Evolutionary conservation across 139 green algal species (phyloP), one percentile per base, ranked within the genome.

Genomic region (Chlorella ohadii): DNA sequence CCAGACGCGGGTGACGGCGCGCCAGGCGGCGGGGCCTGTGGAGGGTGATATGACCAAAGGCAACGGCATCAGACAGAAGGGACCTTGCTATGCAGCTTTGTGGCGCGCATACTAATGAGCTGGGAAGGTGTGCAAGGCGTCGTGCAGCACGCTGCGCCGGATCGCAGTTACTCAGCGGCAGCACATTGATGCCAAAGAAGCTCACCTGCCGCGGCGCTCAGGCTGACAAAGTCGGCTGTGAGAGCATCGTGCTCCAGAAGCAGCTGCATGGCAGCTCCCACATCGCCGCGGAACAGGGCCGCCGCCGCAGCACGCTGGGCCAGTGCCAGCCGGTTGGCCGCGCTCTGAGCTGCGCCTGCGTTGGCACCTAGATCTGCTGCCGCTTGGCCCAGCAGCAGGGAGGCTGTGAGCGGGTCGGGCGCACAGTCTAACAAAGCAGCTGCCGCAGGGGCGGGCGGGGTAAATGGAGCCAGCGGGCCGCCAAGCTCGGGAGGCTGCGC

Each of bases 151-250:
- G n/a, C n/a, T n/a, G n/a, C n/a, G n/a, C n/a, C n/a, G n/a, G n/a
- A n/a, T n/a, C n/a, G n/a, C n/a, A n/a, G n/a, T n/a, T n/a, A n/a
- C n/a, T n/a, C n/a, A n/a, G n/a, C n/a, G n/a, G n/a, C n/a, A n/a
- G n/a, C n/a, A n/a, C n/a, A n/a, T n/a, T n/a, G n/a, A n/a, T n/a
- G 44, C 9, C 44, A 23, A 19, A 4, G 51, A 20, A 9, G 51
- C 44, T 64, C 73, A 66, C 84, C 85, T 41, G 84, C 85, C 3
- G 84, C 85, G n/a, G 85, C 85, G 19, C 83, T 67, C 51, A 88
- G 61, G 73, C 63, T 89, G 44, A 89, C 85, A 75, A 89, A 89
- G 20, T 89, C 85, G 13, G 84, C 73, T 4, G 84, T 89, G 13
- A 89, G 71, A 4, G 67, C 85, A 16, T 90, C 84, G 61, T 81